Evolutionary conservation across 805 yeast genomes (phyloP).

Genomic region (Isabelozyma heimii): DNA sequence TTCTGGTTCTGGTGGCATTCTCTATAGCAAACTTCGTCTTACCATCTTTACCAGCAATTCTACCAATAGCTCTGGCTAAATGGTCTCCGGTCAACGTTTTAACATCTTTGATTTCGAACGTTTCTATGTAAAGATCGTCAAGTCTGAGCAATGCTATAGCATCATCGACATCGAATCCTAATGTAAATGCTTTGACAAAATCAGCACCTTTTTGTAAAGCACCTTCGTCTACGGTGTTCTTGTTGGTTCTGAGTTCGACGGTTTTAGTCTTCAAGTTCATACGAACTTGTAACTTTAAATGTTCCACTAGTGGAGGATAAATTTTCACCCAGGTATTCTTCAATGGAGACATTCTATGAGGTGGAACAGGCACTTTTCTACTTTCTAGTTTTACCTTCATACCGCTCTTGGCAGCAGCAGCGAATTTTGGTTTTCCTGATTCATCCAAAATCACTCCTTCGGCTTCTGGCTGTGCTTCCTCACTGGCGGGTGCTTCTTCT

Average conservation of each 20-base stretch:
- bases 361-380: conserved; percentile 91
- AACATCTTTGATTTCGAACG: conserved; percentile 95
- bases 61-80: conserved; percentile 96
- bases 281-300: conserved; percentile 89
- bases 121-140: conserved; percentile 95
- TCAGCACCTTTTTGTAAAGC: conserved; percentile 98
- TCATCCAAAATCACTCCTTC: conserved; percentile 66
- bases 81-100: conserved; percentile 95
- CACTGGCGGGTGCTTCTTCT: conserved; percentile 10
- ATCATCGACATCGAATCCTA: conserved; percentile 96
- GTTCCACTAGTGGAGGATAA: conserved; percentile 94
- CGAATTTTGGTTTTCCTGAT: conserved; percentile 83
- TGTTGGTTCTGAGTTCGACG: conserved; percentile 83
- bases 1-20: conserved; percentile 97
- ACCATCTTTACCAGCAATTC: conserved; percentile 99
- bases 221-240: conserved; percentile 83
- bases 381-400: conserved; percentile 76
- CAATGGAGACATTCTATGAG: conserved; percentile 94
- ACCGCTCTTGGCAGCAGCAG: conserved; percentile 62
- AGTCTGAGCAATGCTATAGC: conserved; percentile 91
- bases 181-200: conserved; percentile 89
- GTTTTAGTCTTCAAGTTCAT: conserved; percentile 88
- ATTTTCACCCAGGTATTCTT: conserved; percentile 89
- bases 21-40: conserved; percentile 98
- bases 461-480: conserved; percentile 13